Evolutionary conservation across 2,329 filamentous ascomycete genomes (phyloP).

Genomic region (Sclerotinia sclerotiorum): DNA sequence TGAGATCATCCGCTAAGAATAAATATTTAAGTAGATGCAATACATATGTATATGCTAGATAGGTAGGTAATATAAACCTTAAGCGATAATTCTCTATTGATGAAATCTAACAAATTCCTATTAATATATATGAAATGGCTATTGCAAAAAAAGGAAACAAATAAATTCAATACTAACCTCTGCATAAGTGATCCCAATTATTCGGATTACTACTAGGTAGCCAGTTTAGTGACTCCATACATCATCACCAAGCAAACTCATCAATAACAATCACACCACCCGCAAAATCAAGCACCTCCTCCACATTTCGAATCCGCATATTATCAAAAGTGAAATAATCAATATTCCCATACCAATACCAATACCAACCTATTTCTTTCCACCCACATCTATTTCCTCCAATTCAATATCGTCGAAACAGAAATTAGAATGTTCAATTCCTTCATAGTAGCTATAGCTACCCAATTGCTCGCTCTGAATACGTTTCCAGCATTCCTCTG

Average conservation of each 20-base stretch:
- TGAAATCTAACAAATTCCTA: too few relatives aligned
- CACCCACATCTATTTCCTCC: neutral
- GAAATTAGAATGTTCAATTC: neutral
- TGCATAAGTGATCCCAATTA: too few relatives aligned
- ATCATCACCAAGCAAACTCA: neutral
- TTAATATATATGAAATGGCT: too few relatives aligned
- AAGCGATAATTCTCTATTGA: too few relatives aligned
- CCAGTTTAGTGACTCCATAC: too few relatives aligned
- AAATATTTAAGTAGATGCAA: too few relatives aligned
- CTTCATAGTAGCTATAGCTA: neutral
- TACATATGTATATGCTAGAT: too few relatives aligned
- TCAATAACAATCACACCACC: neutral
- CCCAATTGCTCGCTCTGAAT: neutral
- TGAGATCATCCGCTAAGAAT: too few relatives aligned
- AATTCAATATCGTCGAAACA: neutral
- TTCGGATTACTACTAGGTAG: too few relatives aligned
- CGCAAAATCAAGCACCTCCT: neutral
- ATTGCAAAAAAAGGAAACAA: too few relatives aligned
- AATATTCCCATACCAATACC: neutral
- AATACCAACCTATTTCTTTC: neutral
- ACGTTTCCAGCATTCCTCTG: neutral
- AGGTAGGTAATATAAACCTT: too few relatives aligned
- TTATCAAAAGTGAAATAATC: neutral
- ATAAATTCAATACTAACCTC: too few relatives aligned
- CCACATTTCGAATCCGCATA: neutral